A percentile compares a stretch with the other conserved stretches of the same genome.
These are phyloP conservation scores for Phaeotremella fagi DNA, from an alignment of 768 basidiomycete species.

Conservation along the genomic window DNA sequence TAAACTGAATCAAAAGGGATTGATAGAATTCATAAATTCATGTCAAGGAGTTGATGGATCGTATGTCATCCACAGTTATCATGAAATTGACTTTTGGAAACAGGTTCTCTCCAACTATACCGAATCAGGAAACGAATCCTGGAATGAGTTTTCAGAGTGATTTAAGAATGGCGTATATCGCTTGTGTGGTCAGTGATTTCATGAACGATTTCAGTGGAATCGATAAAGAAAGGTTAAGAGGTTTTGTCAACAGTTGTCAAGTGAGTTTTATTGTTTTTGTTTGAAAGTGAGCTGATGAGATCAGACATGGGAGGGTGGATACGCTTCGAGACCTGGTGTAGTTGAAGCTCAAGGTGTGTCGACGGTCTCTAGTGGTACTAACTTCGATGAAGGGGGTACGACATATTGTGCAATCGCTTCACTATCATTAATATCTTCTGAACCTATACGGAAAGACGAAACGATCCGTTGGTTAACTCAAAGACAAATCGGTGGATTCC, in stretches of 20 bases:
- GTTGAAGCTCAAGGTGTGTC: constrained; percentile 76
- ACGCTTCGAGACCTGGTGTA: constrained; percentile 66
- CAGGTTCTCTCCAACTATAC: constrained; percentile 47
- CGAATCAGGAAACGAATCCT: constrained; percentile 34
- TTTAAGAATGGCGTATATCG: constrained; percentile 77
- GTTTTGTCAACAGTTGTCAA: constrained; percentile 66
- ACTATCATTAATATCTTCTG: constrained; percentile 54
- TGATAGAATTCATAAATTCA: constrained; percentile 62
- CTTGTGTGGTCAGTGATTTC: constrained; percentile 75
- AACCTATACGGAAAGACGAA: constrained; percentile 50
- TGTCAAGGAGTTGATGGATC: constrained; percentile 82
- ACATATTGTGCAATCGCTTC: constrained; percentile 87
- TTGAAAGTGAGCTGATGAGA: not conserved
- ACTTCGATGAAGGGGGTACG: constrained; percentile 63
- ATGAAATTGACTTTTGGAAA: not conserved
- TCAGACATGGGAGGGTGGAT: constrained; percentile 90
- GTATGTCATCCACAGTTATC: constrained; percentile 49
- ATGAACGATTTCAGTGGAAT: constrained; percentile 74
- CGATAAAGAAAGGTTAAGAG: constrained; percentile 58
- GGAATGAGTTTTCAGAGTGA: constrained; percentile 57
- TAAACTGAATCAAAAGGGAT: constrained; percentile 62
- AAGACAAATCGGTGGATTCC: constrained; percentile 79
- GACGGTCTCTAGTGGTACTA: not conserved
- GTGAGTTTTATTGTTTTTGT: constrained; percentile 51
- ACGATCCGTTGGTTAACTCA: constrained; percentile 74